These are phyloP conservation scores for Naematelia aurantialba DNA, from an alignment of 768 basidiomycete species.

Conservation along the genomic window DNA sequence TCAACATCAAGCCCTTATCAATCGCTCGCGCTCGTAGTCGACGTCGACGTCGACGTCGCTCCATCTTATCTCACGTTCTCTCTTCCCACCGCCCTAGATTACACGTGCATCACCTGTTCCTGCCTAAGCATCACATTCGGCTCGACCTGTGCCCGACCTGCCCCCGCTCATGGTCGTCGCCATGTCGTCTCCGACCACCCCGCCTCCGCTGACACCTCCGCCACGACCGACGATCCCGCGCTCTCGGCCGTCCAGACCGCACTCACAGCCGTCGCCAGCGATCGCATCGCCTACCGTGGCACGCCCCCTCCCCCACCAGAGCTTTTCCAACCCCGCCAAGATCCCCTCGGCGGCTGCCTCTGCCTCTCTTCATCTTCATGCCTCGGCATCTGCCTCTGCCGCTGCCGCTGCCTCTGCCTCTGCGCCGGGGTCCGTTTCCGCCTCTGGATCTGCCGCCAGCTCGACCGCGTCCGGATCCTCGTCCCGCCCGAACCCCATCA, in stretches of 20 bases:
- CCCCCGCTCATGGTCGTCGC: not conserved
- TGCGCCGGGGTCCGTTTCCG: not conserved
- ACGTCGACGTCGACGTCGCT: too few relatives aligned
- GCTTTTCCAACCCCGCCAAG: not conserved
- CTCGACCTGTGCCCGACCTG: too few relatives aligned
- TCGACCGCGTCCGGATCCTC: not conserved
- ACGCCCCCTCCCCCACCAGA: not conserved
- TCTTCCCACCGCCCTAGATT: too few relatives aligned
- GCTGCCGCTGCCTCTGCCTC: not conserved
- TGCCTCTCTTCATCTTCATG: too few relatives aligned
- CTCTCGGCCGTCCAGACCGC: conserved; percentile 6
- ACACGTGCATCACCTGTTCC: too few relatives aligned
- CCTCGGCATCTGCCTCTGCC: not conserved
- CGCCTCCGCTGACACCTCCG: conserved; percentile 9
- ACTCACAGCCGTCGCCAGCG: conserved; percentile 8
- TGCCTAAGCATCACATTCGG: too few relatives aligned
- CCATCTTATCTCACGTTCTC: too few relatives aligned
- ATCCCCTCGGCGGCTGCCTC: not conserved
- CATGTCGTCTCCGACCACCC: not conserved
- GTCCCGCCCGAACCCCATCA: not conserved
- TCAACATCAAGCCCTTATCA: too few relatives aligned
- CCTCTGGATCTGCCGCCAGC: not conserved
- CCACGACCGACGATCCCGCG: conserved; percentile 12
- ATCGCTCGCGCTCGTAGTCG: too few relatives aligned
- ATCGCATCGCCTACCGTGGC: not conserved